A percentile compares a stretch with the other conserved stretches of the same genome.
Conservation (phyloP, 2,329 filamentous ascomycete species). For the Paecilomyces sp. region DNA sequence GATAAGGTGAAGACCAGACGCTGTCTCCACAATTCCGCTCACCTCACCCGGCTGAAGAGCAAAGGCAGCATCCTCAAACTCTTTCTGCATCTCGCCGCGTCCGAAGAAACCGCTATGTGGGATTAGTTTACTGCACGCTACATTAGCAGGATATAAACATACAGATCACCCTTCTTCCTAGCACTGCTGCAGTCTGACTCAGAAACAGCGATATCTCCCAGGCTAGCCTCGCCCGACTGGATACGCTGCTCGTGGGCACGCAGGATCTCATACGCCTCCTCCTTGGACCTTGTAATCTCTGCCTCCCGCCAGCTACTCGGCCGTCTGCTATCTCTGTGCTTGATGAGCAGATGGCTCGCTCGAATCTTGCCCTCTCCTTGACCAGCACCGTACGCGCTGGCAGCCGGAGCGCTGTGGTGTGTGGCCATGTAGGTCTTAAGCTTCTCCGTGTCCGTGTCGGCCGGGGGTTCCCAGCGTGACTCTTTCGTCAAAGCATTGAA, state of each 20-base stretch:
- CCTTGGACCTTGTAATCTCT: conserved; percentile 79
- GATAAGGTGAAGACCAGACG: conserved; percentile 91
- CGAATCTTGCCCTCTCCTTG: conserved; percentile 76
- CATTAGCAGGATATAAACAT: conserved; percentile 27
- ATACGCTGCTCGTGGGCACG: conserved; percentile 69
- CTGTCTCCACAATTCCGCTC: conserved; percentile 81
- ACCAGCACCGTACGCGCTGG: conserved; percentile 22
- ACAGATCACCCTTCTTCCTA: conserved; percentile 84
- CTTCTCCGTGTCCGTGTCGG: conserved; percentile 80
- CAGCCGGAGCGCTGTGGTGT: conserved; percentile 60
- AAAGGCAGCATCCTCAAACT: conserved; percentile 96
- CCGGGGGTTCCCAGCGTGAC: conserved; percentile 91
- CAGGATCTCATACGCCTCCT: conserved; percentile 76
- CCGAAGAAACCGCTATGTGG: conserved; percentile 70
- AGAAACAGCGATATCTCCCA: conserved; percentile 77
- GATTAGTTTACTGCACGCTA: conserved; percentile 7
- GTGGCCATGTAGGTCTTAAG: conserved; percentile 90
- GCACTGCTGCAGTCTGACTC: conserved; percentile 97
- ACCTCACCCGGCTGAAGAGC: conserved; percentile 79
- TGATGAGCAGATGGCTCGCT: conserved; percentile 85
- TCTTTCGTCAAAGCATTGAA: conserved; percentile 83
- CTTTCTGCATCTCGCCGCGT: conserved; percentile 93
- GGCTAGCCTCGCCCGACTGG: conserved; percentile 56
- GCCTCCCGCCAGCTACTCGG: conserved; percentile 91
- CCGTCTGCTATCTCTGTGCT: conserved; percentile 81